Evolutionary conservation across 495 filamentous ascomycete genomes (phyloP).

Genomic region (Rhizodiscina lignyota): DNA sequence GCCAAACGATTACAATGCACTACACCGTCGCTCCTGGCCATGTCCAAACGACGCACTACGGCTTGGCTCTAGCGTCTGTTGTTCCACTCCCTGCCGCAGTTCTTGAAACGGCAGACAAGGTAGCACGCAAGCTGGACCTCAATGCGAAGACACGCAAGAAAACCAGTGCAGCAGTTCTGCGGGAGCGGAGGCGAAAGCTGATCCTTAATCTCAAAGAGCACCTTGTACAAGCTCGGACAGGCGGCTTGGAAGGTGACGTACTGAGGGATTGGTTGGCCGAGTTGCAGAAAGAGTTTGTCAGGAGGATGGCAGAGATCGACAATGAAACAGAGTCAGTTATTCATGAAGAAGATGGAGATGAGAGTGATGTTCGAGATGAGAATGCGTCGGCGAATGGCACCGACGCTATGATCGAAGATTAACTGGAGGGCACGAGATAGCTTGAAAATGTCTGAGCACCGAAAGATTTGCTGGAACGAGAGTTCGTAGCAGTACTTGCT

Average conservation of each 20-base stretch:
- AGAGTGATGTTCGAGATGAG: no score
- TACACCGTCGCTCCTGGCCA: slow-evolving; percentile 62
- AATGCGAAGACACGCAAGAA: slow-evolving; percentile 37
- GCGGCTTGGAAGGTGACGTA: slow-evolving; percentile 46
- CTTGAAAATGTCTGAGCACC: no score
- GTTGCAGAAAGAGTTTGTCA: slow-evolving; percentile 62
- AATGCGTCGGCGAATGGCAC: no score
- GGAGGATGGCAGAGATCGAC: slow-evolving; percentile 50
- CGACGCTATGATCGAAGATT: no score
- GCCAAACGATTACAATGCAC: slow-evolving; percentile 56
- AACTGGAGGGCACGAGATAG: no score
- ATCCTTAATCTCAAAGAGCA: slow-evolving; percentile 60
- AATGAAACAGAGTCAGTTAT: no score
- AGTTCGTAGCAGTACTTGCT: no score
- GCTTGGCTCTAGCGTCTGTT: slow-evolving; percentile 57
- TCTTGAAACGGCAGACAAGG: slow-evolving; percentile 45
- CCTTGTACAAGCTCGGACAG: slow-evolving; percentile 50
- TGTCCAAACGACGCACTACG: slow-evolving; percentile 60
- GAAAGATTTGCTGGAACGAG: no score
- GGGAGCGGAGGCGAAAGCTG: slow-evolving; percentile 49
- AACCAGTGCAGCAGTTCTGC: slow-evolving; percentile 33
- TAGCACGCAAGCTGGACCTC: slow-evolving; percentile 42
- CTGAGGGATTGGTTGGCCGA: slow-evolving; percentile 48
- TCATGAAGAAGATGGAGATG: no score
- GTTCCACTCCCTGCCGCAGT: slow-evolving; percentile 54